Conservation (phyloP, 345 rosid species). For the Excoecaria agallocha region DNA sequence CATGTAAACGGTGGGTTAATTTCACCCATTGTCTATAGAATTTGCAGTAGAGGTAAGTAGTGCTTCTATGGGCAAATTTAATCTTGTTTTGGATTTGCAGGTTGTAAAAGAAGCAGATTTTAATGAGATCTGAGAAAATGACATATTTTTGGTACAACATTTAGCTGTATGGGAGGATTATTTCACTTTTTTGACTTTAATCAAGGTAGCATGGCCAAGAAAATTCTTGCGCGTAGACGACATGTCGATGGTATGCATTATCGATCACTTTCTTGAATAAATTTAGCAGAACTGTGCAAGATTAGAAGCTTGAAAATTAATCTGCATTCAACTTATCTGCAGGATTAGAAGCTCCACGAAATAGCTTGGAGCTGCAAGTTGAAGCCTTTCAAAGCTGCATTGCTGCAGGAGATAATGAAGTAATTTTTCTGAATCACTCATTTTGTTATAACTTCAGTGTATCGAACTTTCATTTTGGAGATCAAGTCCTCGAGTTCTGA, state of each 20-base stretch:
- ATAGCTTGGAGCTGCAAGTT: conserved; percentile 71
- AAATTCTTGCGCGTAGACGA: conserved; percentile 45
- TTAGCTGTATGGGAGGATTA: conserved; percentile 62
- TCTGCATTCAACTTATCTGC: conserved; percentile 16
- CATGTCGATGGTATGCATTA: conserved; percentile 45
- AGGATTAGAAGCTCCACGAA: conserved; percentile 83
- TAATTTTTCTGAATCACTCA: conserved; percentile 19
- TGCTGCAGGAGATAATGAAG: conserved; percentile 42
- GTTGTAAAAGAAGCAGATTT: not conserved
- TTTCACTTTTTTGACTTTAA: conserved; percentile 56
- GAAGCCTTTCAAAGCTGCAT: conserved; percentile 42
- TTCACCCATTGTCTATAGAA: not conserved
- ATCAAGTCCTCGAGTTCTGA: too few species aligned
- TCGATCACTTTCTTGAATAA: conserved; percentile 1
- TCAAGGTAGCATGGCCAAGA: conserved; percentile 57
- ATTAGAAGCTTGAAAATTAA: conserved; percentile 1
- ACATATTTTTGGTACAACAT: conserved; percentile 10
- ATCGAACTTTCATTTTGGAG: too few species aligned
- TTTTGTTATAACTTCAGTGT: not conserved
- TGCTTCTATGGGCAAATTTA: too few species aligned
- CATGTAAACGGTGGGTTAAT: not conserved
- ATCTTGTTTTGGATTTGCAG: not conserved
- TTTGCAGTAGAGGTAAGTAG: too few species aligned
- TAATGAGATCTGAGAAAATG: conserved; percentile 22
- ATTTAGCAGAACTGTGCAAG: not conserved